Base-by-base conservation (phyloP, 352 stramenopile species). In the Plasmopara halstedii region DNA sequence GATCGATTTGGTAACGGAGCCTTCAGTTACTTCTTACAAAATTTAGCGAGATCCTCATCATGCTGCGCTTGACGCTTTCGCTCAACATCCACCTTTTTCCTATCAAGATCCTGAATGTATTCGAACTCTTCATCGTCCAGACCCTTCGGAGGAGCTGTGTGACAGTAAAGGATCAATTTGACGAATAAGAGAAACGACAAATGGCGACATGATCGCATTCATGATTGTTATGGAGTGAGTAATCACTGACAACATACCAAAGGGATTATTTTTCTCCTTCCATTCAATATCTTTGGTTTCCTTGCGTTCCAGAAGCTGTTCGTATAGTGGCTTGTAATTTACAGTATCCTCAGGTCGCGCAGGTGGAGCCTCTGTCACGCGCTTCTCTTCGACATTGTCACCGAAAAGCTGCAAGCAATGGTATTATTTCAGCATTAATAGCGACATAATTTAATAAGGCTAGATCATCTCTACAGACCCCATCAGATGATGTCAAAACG, bases 211-310 rank as follows among this genome's bases (percentile, higher is more conserved):
- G 10, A 20, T 20, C 14, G 19, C 21, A 23, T 22, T 3, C 9
- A 36, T 7, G 5, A 7, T 17, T 13, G n/a, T 17, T 3, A 37
- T n/a, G 7, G 36, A 14, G n/a, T 35, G 2, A 17, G n/a, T 35
- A 35, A n/a, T n/a, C n/a, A n/a, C n/a, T n/a, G n/a, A n/a, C 1
- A 11, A 52, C 57, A 14, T 38, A 91, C 82, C 82, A 47, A 91
- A 94, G 15, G 82, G 79, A 36, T 94, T 94, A 55, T 94, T 81
- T 59, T 94, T 91, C 50, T 90, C 74, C 51, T 88, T 88, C 82
- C 82, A 94, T n/a, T 91, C 82, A 23, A 70, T 77, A 35, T 94
- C 79, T 18, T 90, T 88, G 45, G 83, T 47, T 21, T 90, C 74
- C 18, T 73, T 77, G 32, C 72, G 70, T 39, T 91, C 79, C 53